phyloP scores from a whole-genome alignment of 2,329 filamentous ascomycete genomes.

The Penicillium sp. region DNA sequence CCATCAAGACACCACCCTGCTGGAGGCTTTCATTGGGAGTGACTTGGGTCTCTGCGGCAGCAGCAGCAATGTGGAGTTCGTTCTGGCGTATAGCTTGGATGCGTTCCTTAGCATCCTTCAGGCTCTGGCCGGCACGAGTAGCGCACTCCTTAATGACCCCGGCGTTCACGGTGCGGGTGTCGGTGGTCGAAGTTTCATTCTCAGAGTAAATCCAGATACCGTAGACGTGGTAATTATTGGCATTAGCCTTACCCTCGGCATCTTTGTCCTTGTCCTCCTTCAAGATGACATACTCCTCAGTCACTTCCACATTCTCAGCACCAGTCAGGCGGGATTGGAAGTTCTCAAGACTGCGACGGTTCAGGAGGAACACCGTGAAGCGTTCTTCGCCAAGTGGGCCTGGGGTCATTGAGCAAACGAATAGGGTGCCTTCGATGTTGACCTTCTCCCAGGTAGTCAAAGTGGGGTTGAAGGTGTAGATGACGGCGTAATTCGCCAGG shows the following conservation, averaged over 20 bases:
- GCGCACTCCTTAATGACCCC: slow-evolving; percentile 59
- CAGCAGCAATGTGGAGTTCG: slow-evolving; percentile 33
- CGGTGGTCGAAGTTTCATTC: slow-evolving; percentile 56
- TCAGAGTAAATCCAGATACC: slow-evolving; percentile 68
- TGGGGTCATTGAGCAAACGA: slow-evolving; percentile 69
- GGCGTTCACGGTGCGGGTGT: slow-evolving; percentile 53
- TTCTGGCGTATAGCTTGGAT: slow-evolving; percentile 37
- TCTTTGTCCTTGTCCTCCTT: slow-evolving; percentile 44
- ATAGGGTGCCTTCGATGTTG: slow-evolving; percentile 82
- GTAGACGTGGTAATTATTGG: slow-evolving; percentile 47
- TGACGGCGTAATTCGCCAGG: slow-evolving; percentile 80
- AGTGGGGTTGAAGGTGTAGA: slow-evolving; percentile 74
- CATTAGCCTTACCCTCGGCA: background rate
- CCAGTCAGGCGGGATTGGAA: slow-evolving; percentile 63
- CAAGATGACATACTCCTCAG: slow-evolving; percentile 62
- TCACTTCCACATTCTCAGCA: slow-evolving; percentile 64
- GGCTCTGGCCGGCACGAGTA: slow-evolving; percentile 51
- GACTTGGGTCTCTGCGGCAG: slow-evolving; percentile 28
- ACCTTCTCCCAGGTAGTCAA: slow-evolving; percentile 78
- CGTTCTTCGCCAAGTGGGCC: slow-evolving; percentile 47
- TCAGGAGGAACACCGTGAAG: slow-evolving; percentile 68
- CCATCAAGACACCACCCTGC: slow-evolving; percentile 49
- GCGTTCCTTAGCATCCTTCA: slow-evolving; percentile 45
- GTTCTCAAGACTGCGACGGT: slow-evolving; percentile 70
- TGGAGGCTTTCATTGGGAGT: slow-evolving; percentile 38